Conservation (phyloP, 1,284 basidiomycete species). For the Pseudozyma hubeiensis region DNA sequence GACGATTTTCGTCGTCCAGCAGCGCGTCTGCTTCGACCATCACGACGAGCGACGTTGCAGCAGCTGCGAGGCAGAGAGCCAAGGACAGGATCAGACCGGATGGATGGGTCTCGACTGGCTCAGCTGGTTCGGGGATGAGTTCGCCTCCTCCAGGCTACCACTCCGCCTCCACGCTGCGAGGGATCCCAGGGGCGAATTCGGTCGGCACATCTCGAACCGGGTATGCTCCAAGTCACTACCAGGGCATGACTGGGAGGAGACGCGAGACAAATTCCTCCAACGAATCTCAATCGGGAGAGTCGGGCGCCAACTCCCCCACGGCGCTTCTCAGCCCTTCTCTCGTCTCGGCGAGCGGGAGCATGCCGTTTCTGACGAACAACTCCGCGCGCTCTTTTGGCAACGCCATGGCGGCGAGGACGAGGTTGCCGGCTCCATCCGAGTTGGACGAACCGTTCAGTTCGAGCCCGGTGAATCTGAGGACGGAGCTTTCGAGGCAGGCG, state of each 20-base stretch:
- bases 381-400: neutral
- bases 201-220: neutral
- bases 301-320: conserved; percentile 31
- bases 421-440: conserved; percentile 10
- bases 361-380: neutral
- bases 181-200: conserved; percentile 15
- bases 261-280: conserved; percentile 23
- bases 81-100: conserved; percentile 36
- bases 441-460: conserved; percentile 46
- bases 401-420: neutral
- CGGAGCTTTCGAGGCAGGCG: conserved; percentile 28
- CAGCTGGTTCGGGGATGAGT: conserved; percentile 20
- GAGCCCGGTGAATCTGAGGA: conserved; percentile 23
- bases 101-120: conserved; percentile 34
- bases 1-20: conserved; percentile 20
- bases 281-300: conserved; percentile 35
- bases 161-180: conserved; percentile 15
- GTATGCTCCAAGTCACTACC: neutral
- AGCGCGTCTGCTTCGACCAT: conserved; percentile 26
- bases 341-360: neutral
- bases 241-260: conserved; percentile 1
- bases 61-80: conserved; percentile 25
- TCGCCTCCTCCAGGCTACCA: conserved; percentile 13
- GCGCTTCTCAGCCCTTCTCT: conserved; percentile 30
- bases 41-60: conserved; percentile 13